Evolutionary conservation across 441 rosid species (phyloP).

Genomic region (Pelargonium myrrhifolium): DNA sequence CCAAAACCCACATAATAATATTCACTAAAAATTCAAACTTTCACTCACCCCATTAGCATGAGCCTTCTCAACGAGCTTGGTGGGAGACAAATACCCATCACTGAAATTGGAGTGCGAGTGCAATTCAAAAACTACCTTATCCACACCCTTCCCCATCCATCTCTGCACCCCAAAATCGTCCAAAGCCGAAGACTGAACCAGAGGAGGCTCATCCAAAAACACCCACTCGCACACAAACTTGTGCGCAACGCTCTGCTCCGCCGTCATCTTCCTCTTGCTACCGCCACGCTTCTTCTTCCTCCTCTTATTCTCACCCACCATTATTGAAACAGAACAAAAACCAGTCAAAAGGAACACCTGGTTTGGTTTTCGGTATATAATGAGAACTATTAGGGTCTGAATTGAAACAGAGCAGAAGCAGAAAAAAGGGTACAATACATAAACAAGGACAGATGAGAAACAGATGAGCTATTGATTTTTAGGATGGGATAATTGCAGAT

Average conservation of each 20-base stretch:
- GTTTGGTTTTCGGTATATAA: no score
- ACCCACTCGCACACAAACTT: constrained; percentile 66
- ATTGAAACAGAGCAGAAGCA: no score
- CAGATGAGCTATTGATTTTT: no score
- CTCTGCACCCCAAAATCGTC: constrained; percentile 57
- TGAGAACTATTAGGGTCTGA: no score
- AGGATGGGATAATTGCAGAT: no score
- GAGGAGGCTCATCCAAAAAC: constrained; percentile 32
- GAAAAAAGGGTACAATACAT: no score
- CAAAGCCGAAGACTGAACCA: constrained; percentile 20
- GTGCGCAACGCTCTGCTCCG: constrained; percentile 59
- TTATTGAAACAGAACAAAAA: not conserved
- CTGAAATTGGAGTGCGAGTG: constrained; percentile 87
- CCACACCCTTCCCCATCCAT: constrained; percentile 25
- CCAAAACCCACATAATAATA: not conserved
- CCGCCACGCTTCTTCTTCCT: constrained; percentile 74
- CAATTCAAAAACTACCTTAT: constrained; percentile 63
- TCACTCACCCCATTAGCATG: constrained; percentile 67
- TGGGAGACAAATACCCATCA: constrained; percentile 85
- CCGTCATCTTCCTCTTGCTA: constrained; percentile 55
- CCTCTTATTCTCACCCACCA: constrained; percentile 31
- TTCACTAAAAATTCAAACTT: not conserved
- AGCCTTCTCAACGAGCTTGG: constrained; percentile 85
- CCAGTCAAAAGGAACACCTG: no score
- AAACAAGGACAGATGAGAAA: no score